Percentiles rank a stretch among this genome's conserved stretches.
These are phyloP conservation scores for Globisporangium echinulatum DNA, from an alignment of 352 stramenopile species.

Conservation along the genomic window DNA sequence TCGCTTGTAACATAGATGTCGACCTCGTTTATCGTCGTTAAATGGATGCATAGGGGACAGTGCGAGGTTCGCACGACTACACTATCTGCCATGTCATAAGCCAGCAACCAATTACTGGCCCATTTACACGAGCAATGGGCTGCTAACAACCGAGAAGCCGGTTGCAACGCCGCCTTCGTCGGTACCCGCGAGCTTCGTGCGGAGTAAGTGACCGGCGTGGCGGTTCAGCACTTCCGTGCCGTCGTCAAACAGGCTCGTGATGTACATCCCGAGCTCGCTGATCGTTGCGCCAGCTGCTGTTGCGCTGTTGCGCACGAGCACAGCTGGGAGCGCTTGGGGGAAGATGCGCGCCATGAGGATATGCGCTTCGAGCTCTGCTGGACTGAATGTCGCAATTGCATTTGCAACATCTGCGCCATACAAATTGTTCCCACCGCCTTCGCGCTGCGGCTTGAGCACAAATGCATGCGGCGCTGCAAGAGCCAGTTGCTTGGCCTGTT, in stretches of 20 bases:
- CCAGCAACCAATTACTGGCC: not conserved
- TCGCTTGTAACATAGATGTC: too few species aligned
- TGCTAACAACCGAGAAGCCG: constrained; percentile 92
- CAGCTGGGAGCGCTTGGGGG: constrained; percentile 71
- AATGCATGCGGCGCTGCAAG: constrained; percentile 67
- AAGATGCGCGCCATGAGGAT: constrained; percentile 98
- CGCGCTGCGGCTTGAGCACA: constrained; percentile 97
- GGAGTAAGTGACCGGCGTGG: constrained; percentile 92
- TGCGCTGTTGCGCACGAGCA: constrained; percentile 76
- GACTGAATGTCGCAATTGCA: constrained; percentile 74
- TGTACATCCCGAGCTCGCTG: constrained; percentile 95
- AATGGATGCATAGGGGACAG: not conserved
- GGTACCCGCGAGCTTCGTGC: constrained; percentile 93
- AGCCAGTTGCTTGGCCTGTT: constrained; percentile 71
- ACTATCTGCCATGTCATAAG: not conserved
- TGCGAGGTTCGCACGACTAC: too few species aligned
- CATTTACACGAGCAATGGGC: constrained; percentile 74
- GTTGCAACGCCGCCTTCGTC: constrained; percentile 96
- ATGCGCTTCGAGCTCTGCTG: constrained; percentile 75
- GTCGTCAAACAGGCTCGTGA: constrained; percentile 79
- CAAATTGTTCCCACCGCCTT: constrained; percentile 97
- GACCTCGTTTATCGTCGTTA: too few species aligned
- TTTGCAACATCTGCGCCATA: constrained; percentile 91
- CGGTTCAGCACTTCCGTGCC: constrained; percentile 89
- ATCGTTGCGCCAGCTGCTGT: constrained; percentile 81